These are phyloP conservation scores for Fusarium nanum DNA, from an alignment of 2,329 filamentous ascomycete genomes.

Conservation along the genomic window DNA sequence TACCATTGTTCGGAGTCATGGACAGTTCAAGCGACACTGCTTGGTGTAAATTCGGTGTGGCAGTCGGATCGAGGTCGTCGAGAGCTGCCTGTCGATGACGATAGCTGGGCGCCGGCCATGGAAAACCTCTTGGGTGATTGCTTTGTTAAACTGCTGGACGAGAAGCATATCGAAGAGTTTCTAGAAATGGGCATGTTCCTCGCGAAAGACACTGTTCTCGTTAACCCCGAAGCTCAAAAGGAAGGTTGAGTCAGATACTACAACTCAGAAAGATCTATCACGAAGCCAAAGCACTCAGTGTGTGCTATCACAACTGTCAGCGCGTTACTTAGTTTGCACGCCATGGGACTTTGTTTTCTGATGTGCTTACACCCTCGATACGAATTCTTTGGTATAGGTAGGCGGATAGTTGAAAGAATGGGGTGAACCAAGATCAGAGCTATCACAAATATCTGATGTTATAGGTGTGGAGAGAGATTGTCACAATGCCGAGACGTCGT, in stretches of 20 bases:
- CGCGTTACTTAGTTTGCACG: constrained; percentile 12
- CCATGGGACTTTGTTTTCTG: neutral
- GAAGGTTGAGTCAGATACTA: neutral
- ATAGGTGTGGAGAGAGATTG: neutral
- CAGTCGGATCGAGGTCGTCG: no score
- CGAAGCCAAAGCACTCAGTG: constrained; percentile 16
- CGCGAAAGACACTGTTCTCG: constrained; percentile 28
- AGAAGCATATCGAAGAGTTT: accelerated
- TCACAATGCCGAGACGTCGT: neutral
- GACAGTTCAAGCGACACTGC: accelerated
- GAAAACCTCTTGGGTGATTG: neutral
- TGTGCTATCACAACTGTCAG: constrained; percentile 4
- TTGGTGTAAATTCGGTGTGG: neutral
- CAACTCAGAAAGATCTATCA: neutral
- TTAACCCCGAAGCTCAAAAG: neutral
- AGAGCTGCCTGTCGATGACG: neutral
- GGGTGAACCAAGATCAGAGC: neutral
- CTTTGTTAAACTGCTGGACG: neutral
- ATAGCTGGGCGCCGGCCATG: neutral
- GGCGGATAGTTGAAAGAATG: constrained; percentile 18
- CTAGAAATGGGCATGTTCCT: constrained; percentile 33
- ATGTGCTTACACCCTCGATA: constrained; percentile 11
- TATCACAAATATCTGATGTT: neutral
- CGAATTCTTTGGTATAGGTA: constrained; percentile 15
- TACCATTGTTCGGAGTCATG: constrained; percentile 3